Evolutionary conservation across 2,329 filamentous ascomycete genomes (phyloP).

Genomic region (Paracorniculantispora psalliotae): DNA sequence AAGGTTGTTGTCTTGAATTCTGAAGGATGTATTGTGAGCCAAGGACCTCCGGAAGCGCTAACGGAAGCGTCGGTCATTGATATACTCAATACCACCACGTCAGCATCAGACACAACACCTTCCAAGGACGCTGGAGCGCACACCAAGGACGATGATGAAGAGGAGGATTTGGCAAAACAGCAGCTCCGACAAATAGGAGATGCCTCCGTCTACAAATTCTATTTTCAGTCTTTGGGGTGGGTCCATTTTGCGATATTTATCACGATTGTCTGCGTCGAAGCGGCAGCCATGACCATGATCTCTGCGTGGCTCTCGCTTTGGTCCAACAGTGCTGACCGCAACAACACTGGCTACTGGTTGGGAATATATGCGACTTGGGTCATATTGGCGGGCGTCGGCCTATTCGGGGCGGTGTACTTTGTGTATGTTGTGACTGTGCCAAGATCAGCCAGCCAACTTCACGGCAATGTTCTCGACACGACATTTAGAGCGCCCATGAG

Average conservation of each 20-base stretch:
- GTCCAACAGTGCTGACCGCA: constrained; percentile 5
- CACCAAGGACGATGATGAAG: not conserved
- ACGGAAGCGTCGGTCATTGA: not conserved
- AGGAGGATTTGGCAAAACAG: not conserved
- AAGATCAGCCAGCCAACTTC: constrained; percentile 3
- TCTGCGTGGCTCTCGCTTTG: constrained; percentile 8
- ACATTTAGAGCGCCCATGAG: constrained; percentile 10
- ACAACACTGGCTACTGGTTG: constrained; percentile 10
- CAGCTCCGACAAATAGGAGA: not conserved
- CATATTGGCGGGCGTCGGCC: not conserved
- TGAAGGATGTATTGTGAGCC: constrained; percentile 36
- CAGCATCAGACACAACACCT: constrained; percentile 29
- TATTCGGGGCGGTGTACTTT: constrained; percentile 5
- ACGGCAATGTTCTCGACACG: constrained; percentile 8
- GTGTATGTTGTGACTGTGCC: constrained; percentile 11
- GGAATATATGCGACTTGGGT: constrained; percentile 6
- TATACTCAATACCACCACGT: too few relatives aligned
- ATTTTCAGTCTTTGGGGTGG: constrained; percentile 12
- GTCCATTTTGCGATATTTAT: not conserved
- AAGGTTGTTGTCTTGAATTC: constrained; percentile 39
- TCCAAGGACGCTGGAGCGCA: constrained; percentile 18
- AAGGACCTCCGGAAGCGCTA: constrained; percentile 23
- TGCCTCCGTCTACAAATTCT: constrained; percentile 14
- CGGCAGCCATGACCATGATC: not conserved
- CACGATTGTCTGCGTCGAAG: not conserved